Evolutionary conservation across 1,139 yeast genomes (phyloP).

Genomic region (Meyerozyma athensensis): DNA sequence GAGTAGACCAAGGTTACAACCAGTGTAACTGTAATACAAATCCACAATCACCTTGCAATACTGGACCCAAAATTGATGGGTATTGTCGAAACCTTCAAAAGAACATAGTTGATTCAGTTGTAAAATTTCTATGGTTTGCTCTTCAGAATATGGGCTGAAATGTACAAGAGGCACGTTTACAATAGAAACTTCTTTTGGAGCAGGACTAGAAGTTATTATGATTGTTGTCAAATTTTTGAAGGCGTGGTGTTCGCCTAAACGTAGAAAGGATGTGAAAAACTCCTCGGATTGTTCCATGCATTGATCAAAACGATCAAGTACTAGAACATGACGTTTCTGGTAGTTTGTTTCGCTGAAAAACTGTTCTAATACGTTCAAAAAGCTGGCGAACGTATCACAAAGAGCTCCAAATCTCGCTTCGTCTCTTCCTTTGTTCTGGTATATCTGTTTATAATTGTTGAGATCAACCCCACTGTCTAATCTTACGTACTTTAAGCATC

Average conservation of each 20-base stretch:
- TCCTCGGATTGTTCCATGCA: constrained; percentile 47
- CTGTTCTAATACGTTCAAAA: constrained; percentile 36
- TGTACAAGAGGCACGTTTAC: constrained; percentile 46
- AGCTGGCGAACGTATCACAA: constrained; percentile 47
- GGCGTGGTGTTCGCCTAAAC: constrained; percentile 40
- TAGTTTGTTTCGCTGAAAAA: constrained; percentile 30
- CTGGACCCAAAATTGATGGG: constrained; percentile 39
- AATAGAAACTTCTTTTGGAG: constrained; percentile 44
- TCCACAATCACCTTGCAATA: constrained; percentile 50
- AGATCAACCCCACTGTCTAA: constrained; percentile 24
- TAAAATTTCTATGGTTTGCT: constrained; percentile 36
- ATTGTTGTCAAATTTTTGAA: constrained; percentile 28
- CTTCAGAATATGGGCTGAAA: constrained; percentile 43
- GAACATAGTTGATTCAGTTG: constrained; percentile 22
- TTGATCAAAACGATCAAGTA: constrained; percentile 56
- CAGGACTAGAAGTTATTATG: constrained; percentile 35
- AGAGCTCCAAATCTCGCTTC: constrained; percentile 7
- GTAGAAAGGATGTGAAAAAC: constrained; percentile 41
- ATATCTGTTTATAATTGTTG: constrained; percentile 10
- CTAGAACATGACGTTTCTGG: constrained; percentile 44
- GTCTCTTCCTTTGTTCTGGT: constrained; percentile 15
- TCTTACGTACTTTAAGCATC: constrained; percentile 28
- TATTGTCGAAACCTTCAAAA: constrained; percentile 15
- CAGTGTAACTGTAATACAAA: constrained; percentile 48
- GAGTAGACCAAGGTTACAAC: constrained; percentile 45